phyloP scores from a whole-genome alignment of 176 grass and related monocot genomes.

The Triticum timopheevii region DNA sequence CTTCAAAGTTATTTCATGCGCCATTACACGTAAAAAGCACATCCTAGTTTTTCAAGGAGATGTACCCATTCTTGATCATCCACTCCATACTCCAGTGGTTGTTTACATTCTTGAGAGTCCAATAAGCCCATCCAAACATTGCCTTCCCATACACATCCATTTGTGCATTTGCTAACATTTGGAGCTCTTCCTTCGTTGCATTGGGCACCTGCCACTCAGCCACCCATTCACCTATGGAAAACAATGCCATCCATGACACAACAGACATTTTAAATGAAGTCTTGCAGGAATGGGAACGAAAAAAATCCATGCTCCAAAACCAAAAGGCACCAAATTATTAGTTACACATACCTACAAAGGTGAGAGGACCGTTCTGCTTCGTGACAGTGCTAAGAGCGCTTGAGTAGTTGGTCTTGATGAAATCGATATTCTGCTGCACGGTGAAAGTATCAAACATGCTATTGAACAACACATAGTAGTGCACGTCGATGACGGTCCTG shows the following conservation, averaged over 20 bases:
- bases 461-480: constrained; percentile 42
- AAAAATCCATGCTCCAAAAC: not conserved
- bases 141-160: constrained; percentile 47
- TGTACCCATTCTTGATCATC: constrained; percentile 76
- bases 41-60: constrained; percentile 25
- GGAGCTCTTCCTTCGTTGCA: constrained; percentile 23
- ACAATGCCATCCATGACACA: not conserved
- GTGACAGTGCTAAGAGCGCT: constrained; percentile 21
- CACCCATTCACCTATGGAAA: constrained; percentile 50
- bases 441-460: constrained; percentile 30
- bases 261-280: not conserved
- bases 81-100: constrained; percentile 67
- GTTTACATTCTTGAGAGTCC: constrained; percentile 51
- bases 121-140: constrained; percentile 76
- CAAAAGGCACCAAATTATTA: not conserved
- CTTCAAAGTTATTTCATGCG: not conserved
- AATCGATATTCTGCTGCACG: constrained; percentile 63
- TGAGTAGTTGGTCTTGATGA: constrained; percentile 20
- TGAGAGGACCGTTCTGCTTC: constrained; percentile 41
- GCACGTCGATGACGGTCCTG: constrained; percentile 48
- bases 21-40: not conserved
- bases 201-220: constrained; percentile 29
- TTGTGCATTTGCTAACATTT: constrained; percentile 43
- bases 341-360: constrained; percentile 47
- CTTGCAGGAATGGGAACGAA: not conserved